phyloP scores from a whole-genome alignment of 768 basidiomycete genomes.

The Auriculariales sp. region DNA sequence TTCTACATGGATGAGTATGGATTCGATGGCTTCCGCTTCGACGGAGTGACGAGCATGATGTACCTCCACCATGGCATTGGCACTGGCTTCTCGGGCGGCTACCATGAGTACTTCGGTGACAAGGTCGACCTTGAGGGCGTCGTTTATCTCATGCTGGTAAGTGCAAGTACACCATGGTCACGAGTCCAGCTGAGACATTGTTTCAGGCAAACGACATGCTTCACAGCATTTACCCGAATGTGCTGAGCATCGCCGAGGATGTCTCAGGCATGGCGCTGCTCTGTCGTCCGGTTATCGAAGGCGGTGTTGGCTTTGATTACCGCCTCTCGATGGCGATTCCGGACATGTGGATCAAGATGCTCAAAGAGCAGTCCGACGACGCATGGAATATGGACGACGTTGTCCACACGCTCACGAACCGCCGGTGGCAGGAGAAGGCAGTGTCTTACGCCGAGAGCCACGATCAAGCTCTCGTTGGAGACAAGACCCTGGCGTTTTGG shows the following conservation, averaged over 20 bases:
- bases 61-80: constrained; percentile 97
- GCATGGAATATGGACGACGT: constrained; percentile 84
- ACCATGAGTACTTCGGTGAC: constrained; percentile 94
- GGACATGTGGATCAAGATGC: constrained; percentile 99
- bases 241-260: constrained; percentile 93
- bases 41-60: constrained; percentile 99
- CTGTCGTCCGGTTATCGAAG: constrained; percentile 58
- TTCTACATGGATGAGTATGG: constrained; percentile 92
- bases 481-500: constrained; percentile 99
- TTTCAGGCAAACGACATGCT: constrained; percentile 81
- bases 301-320: constrained; percentile 96
- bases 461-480: constrained; percentile 95
- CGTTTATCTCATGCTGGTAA: constrained; percentile 91
- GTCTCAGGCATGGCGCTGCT: constrained; percentile 98
- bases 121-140: constrained; percentile 77
- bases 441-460: constrained; percentile 93
- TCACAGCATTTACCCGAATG: constrained; percentile 62
- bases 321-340: constrained; percentile 97
- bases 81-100: constrained; percentile 92
- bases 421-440: constrained; percentile 79
- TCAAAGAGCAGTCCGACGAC: constrained; percentile 81
- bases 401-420: constrained; percentile 78
- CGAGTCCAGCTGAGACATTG: neutral
- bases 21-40: constrained; percentile 97
- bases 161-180: constrained; percentile 17